Evolutionary conservation across 106 monocot species (phyloP), one percentile per base, ranked within the genome.

Genomic region (Amphibolis antarctica): DNA sequence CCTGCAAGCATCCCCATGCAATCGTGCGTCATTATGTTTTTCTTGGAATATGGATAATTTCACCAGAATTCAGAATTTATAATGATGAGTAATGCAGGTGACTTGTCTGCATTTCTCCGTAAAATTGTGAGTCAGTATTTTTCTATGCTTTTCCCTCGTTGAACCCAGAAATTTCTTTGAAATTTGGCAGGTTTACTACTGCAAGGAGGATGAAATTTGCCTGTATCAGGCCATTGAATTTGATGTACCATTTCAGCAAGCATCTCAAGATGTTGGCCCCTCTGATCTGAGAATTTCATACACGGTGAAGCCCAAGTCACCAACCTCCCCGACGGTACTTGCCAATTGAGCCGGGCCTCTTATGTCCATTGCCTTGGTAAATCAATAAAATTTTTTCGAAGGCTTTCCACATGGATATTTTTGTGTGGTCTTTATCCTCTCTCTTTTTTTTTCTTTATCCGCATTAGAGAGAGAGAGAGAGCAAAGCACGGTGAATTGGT

Each of bases 161-260:
- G 20, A 21, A n/a, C 20, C 36, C 42, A 60, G 7, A 36, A 42
- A 26, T 28, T 10, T 31, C 30, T 49, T 63, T 66, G 2, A 4
- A 27, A 4, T 67, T 55, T 77, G 47, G 56, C 74, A 89, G 94
- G 82, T 90, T 68, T 98, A 90, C 65, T 98, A 98, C 67, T 98
- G 96, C 74, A 91, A 98, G 78, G 96, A 90, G 71, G 96, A 98
- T 69, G 96, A 98, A 66, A 78, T 90, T 67, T 98, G 90, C 69
- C 75, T 98, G 36, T 98, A 91, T 62, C 75, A 87, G 57, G 76
- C 90, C 26, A 59, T 98, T 21, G 75, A 80, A 14, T 98, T 98
- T 63, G 84, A 90, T 59, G 80, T 90, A 6, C 78, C 74, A 45
- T 91, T 98, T 69, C 82, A 74, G 63, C 68, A 78, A 66, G 76